Base-by-base conservation (phyloP, 768 basidiomycete species). In the Lyophyllum atratum region DNA sequence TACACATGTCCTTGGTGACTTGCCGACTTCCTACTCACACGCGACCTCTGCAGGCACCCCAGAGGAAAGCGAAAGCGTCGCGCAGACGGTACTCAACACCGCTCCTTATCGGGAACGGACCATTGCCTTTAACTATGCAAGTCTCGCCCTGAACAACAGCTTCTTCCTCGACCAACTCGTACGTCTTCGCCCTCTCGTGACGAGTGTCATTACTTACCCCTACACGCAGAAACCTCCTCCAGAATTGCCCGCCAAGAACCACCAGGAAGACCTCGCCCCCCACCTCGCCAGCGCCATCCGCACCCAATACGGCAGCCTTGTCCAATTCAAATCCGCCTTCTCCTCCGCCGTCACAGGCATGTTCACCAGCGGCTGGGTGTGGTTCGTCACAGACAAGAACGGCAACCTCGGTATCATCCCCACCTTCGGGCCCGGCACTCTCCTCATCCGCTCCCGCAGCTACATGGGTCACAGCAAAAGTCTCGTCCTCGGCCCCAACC, bases 91-190 rank as follows among this genome's bases (percentile, higher is more conserved):
- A 24, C 79, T 92, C 29, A 79, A 80, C 33, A 84, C 89, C 10
- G 83, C 93, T 0, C 64, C 74, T 15, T 74, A 84, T 28, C 82
- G 82, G 42, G 75, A 82, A 22, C 74, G 85, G 51, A 80, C 85
- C 1, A 72, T 95, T 51, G 84, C 85, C 24, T 98, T 95, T 73
- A 96, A 92, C 72, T 94, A 95, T 67, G 94, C 95, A 3, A 90
- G 90, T 60, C 83, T 93, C 46, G 92, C 96, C 5, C 76, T 98
- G 59, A 99, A 98, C 76, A 98, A 97, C 72, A 86, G 87, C 64
- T 98, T 93, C 82, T 98, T 98, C 80, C 81, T 99, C 26, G 83
- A 92, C 62, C 80, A 80, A 55, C 79, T 99, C 37, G 96, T 98
- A 70, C 50, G 93, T 80, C 39, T 24, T 21, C 24, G 49, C 50